Conservation (phyloP, 352 stramenopile genomes). For the Phytophthora pluvialis region DNA sequence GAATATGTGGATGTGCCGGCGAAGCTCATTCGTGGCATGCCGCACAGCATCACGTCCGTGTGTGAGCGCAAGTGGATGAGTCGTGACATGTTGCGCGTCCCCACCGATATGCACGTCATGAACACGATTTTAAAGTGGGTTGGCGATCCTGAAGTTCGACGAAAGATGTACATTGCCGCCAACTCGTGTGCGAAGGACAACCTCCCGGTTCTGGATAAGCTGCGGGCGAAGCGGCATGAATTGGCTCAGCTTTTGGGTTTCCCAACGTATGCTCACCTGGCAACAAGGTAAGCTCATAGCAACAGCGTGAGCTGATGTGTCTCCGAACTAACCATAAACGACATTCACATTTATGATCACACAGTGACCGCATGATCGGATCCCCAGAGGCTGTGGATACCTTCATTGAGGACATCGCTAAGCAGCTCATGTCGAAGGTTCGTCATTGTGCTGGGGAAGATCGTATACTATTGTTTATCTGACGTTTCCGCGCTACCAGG, state of each 20-base stretch:
- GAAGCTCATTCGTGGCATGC: slow-evolving; percentile 59
- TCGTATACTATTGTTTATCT: neutral
- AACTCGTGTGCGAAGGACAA: slow-evolving; percentile 87
- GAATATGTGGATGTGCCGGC: slow-evolving; percentile 73
- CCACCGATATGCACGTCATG: slow-evolving; percentile 88
- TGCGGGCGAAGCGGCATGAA: slow-evolving; percentile 88
- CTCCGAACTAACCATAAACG: slow-evolving; percentile 13
- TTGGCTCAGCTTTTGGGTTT: slow-evolving; percentile 91
- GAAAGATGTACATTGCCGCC: slow-evolving; percentile 90
- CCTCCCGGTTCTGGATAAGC: slow-evolving; percentile 80
- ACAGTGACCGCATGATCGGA: slow-evolving; percentile 87
- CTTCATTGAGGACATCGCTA: slow-evolving; percentile 72
- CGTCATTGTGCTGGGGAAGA: slow-evolving; percentile 2
- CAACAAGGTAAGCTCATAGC: slow-evolving; percentile 78
- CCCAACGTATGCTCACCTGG: slow-evolving; percentile 89
- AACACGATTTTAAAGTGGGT: slow-evolving; percentile 94
- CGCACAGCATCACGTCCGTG: slow-evolving; percentile 58
- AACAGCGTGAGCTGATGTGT: neutral
- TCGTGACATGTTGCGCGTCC: slow-evolving; percentile 66
- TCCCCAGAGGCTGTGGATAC: slow-evolving; percentile 65
- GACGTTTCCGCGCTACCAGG: slow-evolving; percentile 31
- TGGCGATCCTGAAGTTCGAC: slow-evolving; percentile 71
- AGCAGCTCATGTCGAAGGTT: slow-evolving; percentile 79
- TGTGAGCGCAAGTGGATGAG: slow-evolving; percentile 78
- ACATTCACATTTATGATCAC: neutral